phyloP scores from a whole-genome alignment of 306 rosid genomes.

The Malus fusca region DNA sequence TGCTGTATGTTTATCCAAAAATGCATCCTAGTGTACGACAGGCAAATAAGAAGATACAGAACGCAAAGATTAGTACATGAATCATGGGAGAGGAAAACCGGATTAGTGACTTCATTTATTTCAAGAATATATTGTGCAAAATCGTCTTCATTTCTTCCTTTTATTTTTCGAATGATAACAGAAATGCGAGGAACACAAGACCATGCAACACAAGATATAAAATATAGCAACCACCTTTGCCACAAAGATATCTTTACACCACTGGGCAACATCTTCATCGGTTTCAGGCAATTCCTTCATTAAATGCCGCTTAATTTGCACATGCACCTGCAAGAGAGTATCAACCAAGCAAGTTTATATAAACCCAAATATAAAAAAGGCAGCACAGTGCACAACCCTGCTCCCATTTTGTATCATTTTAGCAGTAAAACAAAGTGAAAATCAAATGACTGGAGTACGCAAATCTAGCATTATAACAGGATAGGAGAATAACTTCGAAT shows the following conservation, averaged over 20 bases:
- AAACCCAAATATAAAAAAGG: not conserved
- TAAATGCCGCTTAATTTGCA: conserved; percentile 77
- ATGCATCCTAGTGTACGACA: conserved; percentile 50
- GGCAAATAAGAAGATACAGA: not conserved
- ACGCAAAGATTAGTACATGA: not conserved
- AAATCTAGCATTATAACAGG: not conserved
- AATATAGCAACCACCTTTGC: conserved; percentile 48
- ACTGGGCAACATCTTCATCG: conserved; percentile 87
- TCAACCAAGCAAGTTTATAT: not conserved
- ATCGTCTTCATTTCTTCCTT: not conserved
- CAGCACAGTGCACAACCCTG: not conserved
- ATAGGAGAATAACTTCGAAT: not conserved
- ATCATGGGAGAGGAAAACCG: not conserved
- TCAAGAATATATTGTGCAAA: not conserved
- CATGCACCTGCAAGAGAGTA: conserved; percentile 59
- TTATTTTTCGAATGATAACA: not conserved
- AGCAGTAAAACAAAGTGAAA: not conserved
- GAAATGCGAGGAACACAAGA: not conserved
- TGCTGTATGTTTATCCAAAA: conserved; percentile 68
- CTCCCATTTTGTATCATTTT: not conserved
- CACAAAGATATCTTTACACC: conserved; percentile 87
- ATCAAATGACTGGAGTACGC: not conserved
- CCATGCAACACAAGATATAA: not conserved
- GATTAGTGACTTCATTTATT: not conserved
- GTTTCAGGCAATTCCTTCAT: conserved; percentile 81